Base-by-base conservation (phyloP, 2,329 filamentous ascomycete species). In the Neophaeococcomyces mojaviensis region DNA sequence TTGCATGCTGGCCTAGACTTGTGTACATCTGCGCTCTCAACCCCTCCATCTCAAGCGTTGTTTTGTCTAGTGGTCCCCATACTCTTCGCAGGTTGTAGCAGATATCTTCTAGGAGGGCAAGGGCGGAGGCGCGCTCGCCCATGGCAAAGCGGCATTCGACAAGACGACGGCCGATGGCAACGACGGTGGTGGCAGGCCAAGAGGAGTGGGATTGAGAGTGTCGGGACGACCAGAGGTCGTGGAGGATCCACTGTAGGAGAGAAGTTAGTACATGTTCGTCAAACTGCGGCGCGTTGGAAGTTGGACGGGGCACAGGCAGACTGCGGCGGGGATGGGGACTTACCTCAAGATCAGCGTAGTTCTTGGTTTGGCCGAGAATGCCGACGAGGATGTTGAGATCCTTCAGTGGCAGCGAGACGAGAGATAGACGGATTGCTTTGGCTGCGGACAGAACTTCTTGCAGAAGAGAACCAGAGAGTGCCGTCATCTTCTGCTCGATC, bases 81-180 rank as follows among this genome's bases (percentile, higher is more conserved):
- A 73, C 72, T 18, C 74, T 71, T 9, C 71, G 70, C 50, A 76
- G 64, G 55, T 77, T 77, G 64, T 77, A 77, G 32, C 70, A 70
- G 47, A 77, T 75, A 55, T 74, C 71, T 55, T 74, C 73, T 58
- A 68, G 71, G 2, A 77, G 68, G 41, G 65, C 64, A 34, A 70
- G 64, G 9, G 70, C 65, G 2, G 63, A 62, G 49, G 68, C 61
- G 36, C 68, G 65, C 37, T 69, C 62, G 33, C 68, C 68, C 26
- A 70, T 67, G 34, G 71, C 68, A 62, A 73, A 76, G 39, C 72
- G 71, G 1, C 71, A 71, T 55, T 71, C 69, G 40, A 77, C 71
- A 39, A 77, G 70, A 10, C 69, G 67, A 34, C 70, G 70, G n/a
- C 73, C 74, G 22, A 77, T 71, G 55, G 68, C 68, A 47, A 76